These are phyloP conservation scores for Mariannaea elegans DNA, from an alignment of 2,329 filamentous ascomycete genomes.

Conservation along the genomic window DNA sequence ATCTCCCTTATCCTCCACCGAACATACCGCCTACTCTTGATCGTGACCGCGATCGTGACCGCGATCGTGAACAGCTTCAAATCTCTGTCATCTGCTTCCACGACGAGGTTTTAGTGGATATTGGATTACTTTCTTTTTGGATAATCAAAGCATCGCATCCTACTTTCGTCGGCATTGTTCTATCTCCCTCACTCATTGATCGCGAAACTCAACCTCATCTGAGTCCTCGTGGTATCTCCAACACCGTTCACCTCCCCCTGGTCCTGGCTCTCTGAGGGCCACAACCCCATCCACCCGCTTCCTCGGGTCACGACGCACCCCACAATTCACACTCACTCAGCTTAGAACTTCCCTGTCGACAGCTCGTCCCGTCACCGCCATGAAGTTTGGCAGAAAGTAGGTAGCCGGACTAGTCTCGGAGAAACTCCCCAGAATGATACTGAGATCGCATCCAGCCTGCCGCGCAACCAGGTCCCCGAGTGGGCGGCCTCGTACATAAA, in stretches of 20 bases:
- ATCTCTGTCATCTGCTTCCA: background rate
- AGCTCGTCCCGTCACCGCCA: constrained; percentile 38
- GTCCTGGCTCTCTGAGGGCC: background rate
- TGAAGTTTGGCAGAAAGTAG: constrained; percentile 73
- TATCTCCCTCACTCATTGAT: background rate
- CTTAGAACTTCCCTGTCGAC: background rate
- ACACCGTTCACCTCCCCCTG: background rate
- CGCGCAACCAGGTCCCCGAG: constrained; percentile 86
- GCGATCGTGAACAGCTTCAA: background rate
- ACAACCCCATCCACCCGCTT: background rate
- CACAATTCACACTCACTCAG: constrained; percentile 17
- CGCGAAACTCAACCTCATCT: background rate
- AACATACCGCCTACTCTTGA: constrained; percentile 31
- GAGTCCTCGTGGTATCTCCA: background rate
- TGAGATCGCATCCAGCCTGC: constrained; percentile 61
- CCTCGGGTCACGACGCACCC: constrained; percentile 6
- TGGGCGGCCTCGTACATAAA: constrained; percentile 88
- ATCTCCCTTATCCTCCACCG: constrained; percentile 14
- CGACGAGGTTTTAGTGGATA: background rate
- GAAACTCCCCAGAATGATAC: constrained; percentile 11
- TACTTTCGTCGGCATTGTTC: background rate
- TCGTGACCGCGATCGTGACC: background rate
- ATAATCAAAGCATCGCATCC: background rate
- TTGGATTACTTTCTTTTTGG: background rate
- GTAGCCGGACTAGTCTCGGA: constrained; percentile 31